Conservation (phyloP, 352 stramenopile species). For the Phytophthora lateralis region DNA sequence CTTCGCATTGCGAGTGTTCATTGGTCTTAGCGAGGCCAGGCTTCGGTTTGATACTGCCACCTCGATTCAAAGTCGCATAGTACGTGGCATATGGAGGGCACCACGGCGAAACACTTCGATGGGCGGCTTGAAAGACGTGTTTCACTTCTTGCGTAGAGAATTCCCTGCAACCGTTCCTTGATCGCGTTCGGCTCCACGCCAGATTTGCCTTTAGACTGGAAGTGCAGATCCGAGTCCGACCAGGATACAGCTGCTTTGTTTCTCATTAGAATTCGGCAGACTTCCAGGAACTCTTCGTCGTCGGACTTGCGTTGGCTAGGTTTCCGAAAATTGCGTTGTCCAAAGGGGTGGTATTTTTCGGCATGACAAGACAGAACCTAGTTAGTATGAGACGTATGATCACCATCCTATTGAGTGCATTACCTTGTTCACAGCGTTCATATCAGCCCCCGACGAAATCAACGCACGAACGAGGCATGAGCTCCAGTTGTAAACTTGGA, state of each 20-base stretch:
- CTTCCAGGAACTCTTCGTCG: constrained; percentile 13
- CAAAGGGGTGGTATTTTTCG: constrained; percentile 11
- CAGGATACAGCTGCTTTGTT: constrained; percentile 5
- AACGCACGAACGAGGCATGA: constrained; percentile 8
- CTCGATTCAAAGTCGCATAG: constrained; percentile 4
- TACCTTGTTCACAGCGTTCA: constrained; percentile 20
- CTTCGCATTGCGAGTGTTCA: not conserved
- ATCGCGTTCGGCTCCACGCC: not conserved
- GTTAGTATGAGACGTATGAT: not conserved
- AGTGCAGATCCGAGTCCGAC: constrained; percentile 4
- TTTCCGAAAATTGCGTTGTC: constrained; percentile 16
- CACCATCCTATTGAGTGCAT: not conserved
- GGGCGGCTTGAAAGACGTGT: constrained; percentile 3
- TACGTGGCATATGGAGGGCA: constrained; percentile 15
- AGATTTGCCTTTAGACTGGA: constrained; percentile 2
- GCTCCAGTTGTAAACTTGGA: constrained; percentile 12
- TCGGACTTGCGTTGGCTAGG: constrained; percentile 7
- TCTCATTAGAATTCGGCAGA: constrained; percentile 7
- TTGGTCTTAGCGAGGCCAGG: no score
- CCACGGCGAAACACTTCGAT: constrained; percentile 19
- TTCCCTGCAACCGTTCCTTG: constrained; percentile 11
- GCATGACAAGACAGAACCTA: not conserved
- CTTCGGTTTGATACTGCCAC: not conserved
- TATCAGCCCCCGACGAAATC: constrained; percentile 4
- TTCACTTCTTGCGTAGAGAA: constrained; percentile 3